Evolutionary conservation across 768 basidiomycete species (phyloP).

Genomic region (Strobilomyces confusus): DNA sequence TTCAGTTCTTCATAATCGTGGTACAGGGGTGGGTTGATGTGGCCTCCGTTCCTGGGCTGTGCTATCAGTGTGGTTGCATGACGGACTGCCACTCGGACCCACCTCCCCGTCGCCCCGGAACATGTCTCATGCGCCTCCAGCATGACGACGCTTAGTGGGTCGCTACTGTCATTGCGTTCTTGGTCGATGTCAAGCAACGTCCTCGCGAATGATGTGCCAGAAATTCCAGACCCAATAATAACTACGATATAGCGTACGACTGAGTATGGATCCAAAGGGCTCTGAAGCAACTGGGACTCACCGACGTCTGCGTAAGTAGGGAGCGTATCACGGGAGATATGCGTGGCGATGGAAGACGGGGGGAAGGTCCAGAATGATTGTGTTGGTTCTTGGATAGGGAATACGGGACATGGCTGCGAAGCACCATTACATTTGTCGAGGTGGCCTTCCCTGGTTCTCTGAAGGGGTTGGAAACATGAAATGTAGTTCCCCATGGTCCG

Average conservation of each 20-base stretch:
- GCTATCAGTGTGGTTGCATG: background rate
- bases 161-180: constrained; percentile 12
- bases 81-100: constrained; percentile 11
- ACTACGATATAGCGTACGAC: constrained; percentile 21
- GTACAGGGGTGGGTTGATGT: constrained; percentile 46
- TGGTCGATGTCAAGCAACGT: constrained; percentile 33
- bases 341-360: constrained; percentile 40
- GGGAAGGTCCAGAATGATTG: constrained; percentile 64
- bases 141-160: constrained; percentile 41
- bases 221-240: constrained; percentile 55
- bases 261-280: background rate
- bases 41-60: constrained; percentile 44
- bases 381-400: constrained; percentile 54
- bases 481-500: constrained; percentile 26
- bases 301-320: constrained; percentile 57
- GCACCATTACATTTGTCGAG: constrained; percentile 1
- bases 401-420: constrained; percentile 26
- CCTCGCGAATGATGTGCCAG: constrained; percentile 41
- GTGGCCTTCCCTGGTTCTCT: background rate
- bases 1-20: constrained; percentile 42
- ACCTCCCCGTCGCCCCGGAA: constrained; percentile 52
- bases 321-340: constrained; percentile 21
- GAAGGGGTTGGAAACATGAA: constrained; percentile 11
- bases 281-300: constrained; percentile 5
- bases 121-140: constrained; percentile 60